Evolutionary conservation across 768 basidiomycete species (phyloP).

Genomic region (Mycena alexandri): DNA sequence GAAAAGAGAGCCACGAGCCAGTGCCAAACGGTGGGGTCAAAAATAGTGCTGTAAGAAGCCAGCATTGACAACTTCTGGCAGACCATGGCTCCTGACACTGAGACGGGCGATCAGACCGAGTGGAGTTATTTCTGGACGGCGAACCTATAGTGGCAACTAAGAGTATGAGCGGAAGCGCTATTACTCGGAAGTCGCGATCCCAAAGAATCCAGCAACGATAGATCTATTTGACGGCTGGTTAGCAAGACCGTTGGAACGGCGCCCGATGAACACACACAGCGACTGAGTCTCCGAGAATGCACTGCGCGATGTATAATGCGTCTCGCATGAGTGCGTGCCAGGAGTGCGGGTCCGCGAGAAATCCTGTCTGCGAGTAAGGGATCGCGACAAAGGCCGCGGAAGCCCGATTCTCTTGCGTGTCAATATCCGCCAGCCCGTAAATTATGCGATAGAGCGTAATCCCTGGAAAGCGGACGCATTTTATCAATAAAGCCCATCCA

Average conservation of each 20-base stretch:
- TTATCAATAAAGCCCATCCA: neutral
- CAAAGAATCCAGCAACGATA: constrained; percentile 28
- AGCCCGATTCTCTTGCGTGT: neutral
- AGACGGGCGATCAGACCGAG: neutral
- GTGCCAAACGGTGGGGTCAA: neutral
- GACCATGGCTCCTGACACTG: constrained; percentile 10
- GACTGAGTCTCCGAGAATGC: constrained; percentile 13
- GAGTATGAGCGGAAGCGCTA: neutral
- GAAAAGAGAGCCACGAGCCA: constrained; percentile 9
- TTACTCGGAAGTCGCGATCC: constrained; percentile 15
- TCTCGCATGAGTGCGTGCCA: constrained; percentile 13
- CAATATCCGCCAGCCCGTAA: neutral
- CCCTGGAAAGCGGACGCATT: neutral
- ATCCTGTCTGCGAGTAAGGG: no score
- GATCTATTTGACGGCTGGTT: neutral
- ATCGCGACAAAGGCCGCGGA: neutral
- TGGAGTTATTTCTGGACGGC: no score
- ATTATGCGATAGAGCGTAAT: constrained; percentile 11
- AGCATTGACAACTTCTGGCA: constrained; percentile 2
- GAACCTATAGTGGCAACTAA: constrained; percentile 5
- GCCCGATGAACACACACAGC: neutral
- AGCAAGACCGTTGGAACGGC: neutral
- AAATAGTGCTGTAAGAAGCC: neutral
- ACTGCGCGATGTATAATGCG: constrained; percentile 2
- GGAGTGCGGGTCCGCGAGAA: neutral